Evolutionary conservation across 2,329 filamentous ascomycete species (phyloP), one percentile per base, ranked within the genome.

Genomic region (Epichloe uncinata): DNA sequence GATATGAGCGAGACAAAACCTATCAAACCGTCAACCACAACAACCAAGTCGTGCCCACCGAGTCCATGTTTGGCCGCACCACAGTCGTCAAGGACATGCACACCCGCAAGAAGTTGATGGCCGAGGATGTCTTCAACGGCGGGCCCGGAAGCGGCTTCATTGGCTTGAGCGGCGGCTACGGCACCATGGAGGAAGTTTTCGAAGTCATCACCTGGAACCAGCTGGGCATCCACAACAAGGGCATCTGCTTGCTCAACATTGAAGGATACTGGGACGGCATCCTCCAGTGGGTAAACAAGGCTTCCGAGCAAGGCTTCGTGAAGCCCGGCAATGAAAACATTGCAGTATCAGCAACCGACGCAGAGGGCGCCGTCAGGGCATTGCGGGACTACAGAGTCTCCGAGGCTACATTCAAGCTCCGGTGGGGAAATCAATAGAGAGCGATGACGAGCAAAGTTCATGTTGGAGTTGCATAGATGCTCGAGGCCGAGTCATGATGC

Each of bases 31-130:
- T 66, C 50, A 68, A 68, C 58, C 61, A 65, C 47, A 62, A 66
- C 47, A 75, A 76, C 56, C 74, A 82, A 48, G 70, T 76, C 11
- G 69, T 85, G 8, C 81, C 85, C 45, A 79, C 83, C 52, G 75
- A 81, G 62, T 60, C 69, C 4, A 66, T 81, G 4, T 98, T 87
- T 64, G 93, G 93, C 9, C 73, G 76, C 42, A 96, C 89, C 12
- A 96, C 89, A 0, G 81, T 96, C 8, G 93, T 97, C 30, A 77
- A 81, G 58, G 89, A 96, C 64, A 98, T 98, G 93, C 93, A 98
- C 69, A 90, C 87, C 41, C 81, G 93, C 55, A 98, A 98, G 73
- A 81, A 85, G 58, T 75, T 93, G 71, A 97, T 98, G 93, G 91
- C 90, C 6, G 74, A 81, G 59, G 85, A 91, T 65, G 89, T 97